A percentile compares a stretch with the other conserved stretches of the same genome.
Conservation (phyloP, 345 rosid genomes). For the Streptanthus diversifolius region DNA sequence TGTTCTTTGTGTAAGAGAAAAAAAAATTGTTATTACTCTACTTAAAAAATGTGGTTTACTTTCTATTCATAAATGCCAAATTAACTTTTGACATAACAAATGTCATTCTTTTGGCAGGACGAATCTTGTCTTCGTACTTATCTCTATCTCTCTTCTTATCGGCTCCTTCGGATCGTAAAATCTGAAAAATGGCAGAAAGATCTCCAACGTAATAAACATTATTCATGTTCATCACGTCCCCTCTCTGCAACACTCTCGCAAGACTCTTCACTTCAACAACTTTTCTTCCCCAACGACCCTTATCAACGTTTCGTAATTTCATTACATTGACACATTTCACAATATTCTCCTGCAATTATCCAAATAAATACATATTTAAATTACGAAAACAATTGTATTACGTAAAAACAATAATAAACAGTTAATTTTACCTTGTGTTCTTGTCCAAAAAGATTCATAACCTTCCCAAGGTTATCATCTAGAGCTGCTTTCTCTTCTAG, state of each 20-base stretch:
- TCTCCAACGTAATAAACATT: constrained; percentile 33
- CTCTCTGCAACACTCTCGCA: background rate
- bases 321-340: background rate
- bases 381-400: background rate
- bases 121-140: background rate
- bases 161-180: constrained; percentile 20
- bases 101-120: constrained; percentile 13
- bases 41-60: background rate
- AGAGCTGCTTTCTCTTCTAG: constrained; percentile 24
- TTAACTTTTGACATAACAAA: background rate
- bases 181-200: constrained; percentile 37
- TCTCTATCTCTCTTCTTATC: constrained; percentile 44
- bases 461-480: background rate
- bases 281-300: background rate
- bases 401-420: no score
- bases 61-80: background rate
- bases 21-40: no score
- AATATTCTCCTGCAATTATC: background rate
- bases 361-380: background rate
- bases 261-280: background rate
- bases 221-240: background rate
- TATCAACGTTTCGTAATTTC: background rate
- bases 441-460: constrained; percentile 20
- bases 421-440: background rate
- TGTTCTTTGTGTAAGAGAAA: background rate